phyloP scores from a whole-genome alignment of 495 filamentous ascomycete genomes.

The Xylaria curta region DNA sequence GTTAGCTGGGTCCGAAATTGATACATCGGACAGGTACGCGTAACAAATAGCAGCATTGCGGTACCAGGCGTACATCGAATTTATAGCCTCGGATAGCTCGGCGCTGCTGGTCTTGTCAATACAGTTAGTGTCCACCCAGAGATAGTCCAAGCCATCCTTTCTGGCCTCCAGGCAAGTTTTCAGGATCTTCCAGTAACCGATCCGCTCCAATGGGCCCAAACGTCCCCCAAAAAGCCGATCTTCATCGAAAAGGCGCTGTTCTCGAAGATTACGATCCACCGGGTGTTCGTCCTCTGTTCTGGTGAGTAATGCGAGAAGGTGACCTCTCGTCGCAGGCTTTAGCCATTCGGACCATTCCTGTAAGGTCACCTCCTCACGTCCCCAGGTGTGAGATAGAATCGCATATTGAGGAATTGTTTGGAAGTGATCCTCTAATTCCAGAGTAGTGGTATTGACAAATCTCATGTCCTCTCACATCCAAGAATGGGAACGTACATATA shows the following conservation, averaged over 20 bases:
- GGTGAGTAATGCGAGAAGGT: neutral
- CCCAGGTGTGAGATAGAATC: constrained; percentile 25
- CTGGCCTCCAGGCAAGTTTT: constrained; percentile 22
- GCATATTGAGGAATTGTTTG: constrained; percentile 17
- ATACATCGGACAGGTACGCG: constrained; percentile 37
- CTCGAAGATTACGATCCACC: neutral
- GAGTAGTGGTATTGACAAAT: constrained; percentile 11
- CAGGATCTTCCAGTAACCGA: constrained; percentile 29
- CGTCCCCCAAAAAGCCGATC: neutral
- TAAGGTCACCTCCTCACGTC: constrained; percentile 4
- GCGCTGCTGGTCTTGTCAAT: constrained; percentile 23
- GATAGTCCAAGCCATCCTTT: constrained; percentile 18
- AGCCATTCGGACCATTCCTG: constrained; percentile 14
- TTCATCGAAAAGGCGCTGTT: neutral
- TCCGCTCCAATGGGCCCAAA: neutral
- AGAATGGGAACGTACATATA: neutral
- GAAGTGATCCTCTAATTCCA: constrained; percentile 17
- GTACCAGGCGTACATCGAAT: constrained; percentile 39
- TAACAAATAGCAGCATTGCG: constrained; percentile 39
- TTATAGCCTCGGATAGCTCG: constrained; percentile 19
- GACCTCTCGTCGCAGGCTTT: neutral
- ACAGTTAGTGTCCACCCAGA: constrained; percentile 39
- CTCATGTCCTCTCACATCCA: constrained; percentile 12
- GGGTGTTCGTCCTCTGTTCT: neutral
- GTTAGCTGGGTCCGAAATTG: neutral